Evolutionary conservation across 805 yeast genomes (phyloP).

Genomic region (Ogataea corticis): DNA sequence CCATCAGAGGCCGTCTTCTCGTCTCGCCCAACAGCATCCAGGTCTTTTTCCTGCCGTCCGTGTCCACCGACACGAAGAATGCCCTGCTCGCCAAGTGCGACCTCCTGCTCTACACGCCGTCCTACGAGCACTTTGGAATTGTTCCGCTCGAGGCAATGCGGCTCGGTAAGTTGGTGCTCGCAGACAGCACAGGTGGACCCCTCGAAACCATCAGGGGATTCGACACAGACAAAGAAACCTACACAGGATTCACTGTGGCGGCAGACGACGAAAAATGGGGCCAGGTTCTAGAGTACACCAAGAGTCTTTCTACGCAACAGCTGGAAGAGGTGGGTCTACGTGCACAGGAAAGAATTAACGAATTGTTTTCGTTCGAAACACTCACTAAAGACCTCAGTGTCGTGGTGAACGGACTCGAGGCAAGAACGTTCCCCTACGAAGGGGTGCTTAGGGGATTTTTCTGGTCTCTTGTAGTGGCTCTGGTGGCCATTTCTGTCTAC

Average conservation of each 20-base stretch:
- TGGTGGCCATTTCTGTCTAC: background rate
- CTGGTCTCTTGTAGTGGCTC: conserved; percentile 1
- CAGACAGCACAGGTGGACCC: conserved; percentile 91
- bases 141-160: conserved; percentile 97
- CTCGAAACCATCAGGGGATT: conserved; percentile 64
- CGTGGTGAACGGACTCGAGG: conserved; percentile 18
- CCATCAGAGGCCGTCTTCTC: conserved; percentile 30
- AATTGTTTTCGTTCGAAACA: conserved; percentile 45
- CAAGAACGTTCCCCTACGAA: conserved; percentile 10
- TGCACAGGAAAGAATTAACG: conserved; percentile 38
- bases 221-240: conserved; percentile 16
- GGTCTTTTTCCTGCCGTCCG: conserved; percentile 70
- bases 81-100: conserved; percentile 57
- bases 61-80: conserved; percentile 64
- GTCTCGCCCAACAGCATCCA: conserved; percentile 25
- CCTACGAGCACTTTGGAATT: conserved; percentile 93
- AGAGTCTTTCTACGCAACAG: conserved; percentile 19
- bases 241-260: conserved; percentile 63
- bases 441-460: background rate
- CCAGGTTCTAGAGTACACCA: conserved; percentile 43
- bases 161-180: conserved; percentile 78
- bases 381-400: conserved; percentile 35
- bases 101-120: conserved; percentile 82
- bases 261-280: conserved; percentile 57
- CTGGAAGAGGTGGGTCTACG: conserved; percentile 9